Evolutionary conservation across 139 green algal genomes (phyloP), one percentile per base, ranked within the genome.

Genomic region (Tetraselmis chui): DNA sequence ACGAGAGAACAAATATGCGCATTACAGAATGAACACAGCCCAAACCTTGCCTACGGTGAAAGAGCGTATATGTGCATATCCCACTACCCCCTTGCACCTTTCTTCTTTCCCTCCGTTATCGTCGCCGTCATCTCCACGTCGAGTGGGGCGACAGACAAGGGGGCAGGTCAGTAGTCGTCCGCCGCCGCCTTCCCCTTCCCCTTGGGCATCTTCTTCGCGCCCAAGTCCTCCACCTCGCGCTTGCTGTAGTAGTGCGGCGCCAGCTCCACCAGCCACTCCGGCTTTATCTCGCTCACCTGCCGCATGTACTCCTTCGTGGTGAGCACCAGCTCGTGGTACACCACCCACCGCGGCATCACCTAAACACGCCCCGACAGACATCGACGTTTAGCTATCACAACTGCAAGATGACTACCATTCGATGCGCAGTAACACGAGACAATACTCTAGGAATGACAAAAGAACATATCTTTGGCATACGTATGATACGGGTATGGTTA

Each of bases 261-360:
- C 5, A 99, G 94, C 87, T 99, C 96, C 31, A 98, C 83, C 32
- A 99, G 89, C 96, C 96, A 99, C 24, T 96, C 93, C 0, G 94
- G 91, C 88, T 96, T 95, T 78, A 99, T 99, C 89, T 99, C 96
- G 0, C 82, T 92, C 31, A 98, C 86, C 83, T 96, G 89, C 1
- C 96, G 90, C 94, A 98, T 98, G 87, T 97, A 99, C 90, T 99
- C 96, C 89, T 99, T 99, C 83, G 90, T 97, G 5, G 96, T 99
- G 59, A 97, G 91, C 77, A 99, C 93, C 23, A 98, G 92, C 92
- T 99, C 96, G 83, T 98, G 93, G 85, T 98, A 99, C 45, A 98
- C 89, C 23, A 91, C 88, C 85, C 85, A 91, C n/a, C 83, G 76
- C 58, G 88, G 88, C 79, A 90, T 74, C 32, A 81, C 77, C 78